Base-by-base conservation (phyloP, 1,284 basidiomycete genomes). In the Volvariella volvacea region DNA sequence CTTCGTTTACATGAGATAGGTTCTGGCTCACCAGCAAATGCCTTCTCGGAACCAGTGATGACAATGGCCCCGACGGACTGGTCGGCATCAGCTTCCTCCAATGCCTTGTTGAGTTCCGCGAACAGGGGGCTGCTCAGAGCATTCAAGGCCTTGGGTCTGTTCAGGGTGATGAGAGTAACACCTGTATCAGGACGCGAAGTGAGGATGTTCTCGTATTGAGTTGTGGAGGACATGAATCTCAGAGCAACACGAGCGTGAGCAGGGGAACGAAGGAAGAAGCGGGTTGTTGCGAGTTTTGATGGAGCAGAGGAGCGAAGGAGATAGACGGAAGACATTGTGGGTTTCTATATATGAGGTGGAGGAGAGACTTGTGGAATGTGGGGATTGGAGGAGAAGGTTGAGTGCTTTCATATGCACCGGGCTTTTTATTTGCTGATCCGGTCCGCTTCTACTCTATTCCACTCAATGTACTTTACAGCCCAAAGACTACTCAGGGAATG, bases 61-160 rank as follows among this genome's bases (percentile, higher is more conserved):
- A 99, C 92, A 55, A 99, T 83, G 17, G 92, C 92, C 39, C 86
- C 80, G 42, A 90, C 71, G 8, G 69, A 66, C 30, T 80, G 73
- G 55, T 95, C 92, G 34, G 65, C 68, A 57, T 92, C 88, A 3
- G 86, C 81, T 42, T 80, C 76, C 22, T 68, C 73, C 40, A 94
- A 63, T 14, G 88, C 92, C 43, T 78, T 71, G 58, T 91, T 88
- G 42, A 96, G 75, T 58, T 90, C 83, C 16, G 66, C 65, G 61
- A 93, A 85, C 48, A 95, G 71, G 6, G 89, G 84, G 8, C 83
- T 76, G 57, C 78, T 88, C 49, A 99, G 73, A 31, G 96, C 95
- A 63, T 99, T 98, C 55, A 98, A 76, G 19, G 92, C 92, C 61
- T 96, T 97, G 41, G 96, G 95, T 45, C 95, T 78, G 73, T 99